Conservation (phyloP, 345 rosid species). For the Salix udensis region DNA sequence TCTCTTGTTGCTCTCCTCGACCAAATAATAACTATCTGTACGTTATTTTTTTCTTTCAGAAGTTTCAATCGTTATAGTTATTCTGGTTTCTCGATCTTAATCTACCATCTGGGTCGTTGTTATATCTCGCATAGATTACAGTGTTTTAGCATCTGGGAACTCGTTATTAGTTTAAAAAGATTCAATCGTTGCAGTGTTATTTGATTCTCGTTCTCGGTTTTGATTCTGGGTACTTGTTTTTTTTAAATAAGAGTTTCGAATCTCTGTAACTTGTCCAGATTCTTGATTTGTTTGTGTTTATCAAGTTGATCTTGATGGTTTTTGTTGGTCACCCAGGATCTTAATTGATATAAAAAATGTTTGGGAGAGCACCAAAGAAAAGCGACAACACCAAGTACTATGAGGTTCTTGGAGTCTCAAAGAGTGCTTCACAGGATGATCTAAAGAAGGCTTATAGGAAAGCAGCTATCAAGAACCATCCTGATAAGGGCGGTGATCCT, state of each 20-base stretch:
- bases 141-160: not conserved
- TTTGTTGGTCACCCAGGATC: not conserved
- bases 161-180: not conserved
- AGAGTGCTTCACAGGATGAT: slow-evolving; percentile 50
- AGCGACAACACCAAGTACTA: slow-evolving; percentile 67
- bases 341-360: slow-evolving; percentile 29
- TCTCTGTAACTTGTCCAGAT: too few species aligned
- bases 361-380: slow-evolving; percentile 63
- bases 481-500: slow-evolving; percentile 71
- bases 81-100: not conserved
- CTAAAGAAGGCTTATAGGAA: slow-evolving; percentile 66
- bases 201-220: not conserved
- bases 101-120: not conserved
- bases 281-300: not conserved
- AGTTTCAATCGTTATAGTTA: not conserved
- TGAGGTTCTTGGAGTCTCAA: slow-evolving; percentile 59
- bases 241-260: not conserved
- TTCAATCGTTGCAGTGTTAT: not conserved
- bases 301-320: not conserved
- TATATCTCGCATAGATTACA: not conserved
- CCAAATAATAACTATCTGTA: not conserved
- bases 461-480: slow-evolving; percentile 70
- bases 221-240: not conserved
- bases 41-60: not conserved
- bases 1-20: slow-evolving; percentile 13